phyloP scores from a whole-genome alignment of 176 grass and related monocot genomes.

The Rhynchospora breviuscula region DNA sequence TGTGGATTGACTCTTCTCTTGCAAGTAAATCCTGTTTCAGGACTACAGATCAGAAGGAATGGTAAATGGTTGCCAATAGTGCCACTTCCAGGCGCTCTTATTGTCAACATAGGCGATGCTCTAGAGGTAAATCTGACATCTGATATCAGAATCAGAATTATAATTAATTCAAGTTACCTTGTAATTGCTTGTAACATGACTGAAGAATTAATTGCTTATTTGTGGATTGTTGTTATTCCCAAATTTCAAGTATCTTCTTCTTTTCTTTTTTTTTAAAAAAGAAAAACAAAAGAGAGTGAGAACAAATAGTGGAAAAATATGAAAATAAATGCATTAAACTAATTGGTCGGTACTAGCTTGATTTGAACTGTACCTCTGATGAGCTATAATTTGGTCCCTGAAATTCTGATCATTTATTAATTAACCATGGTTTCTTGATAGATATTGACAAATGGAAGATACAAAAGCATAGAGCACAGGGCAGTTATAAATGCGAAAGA shows the following conservation, averaged over 20 bases:
- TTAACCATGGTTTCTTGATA: background rate
- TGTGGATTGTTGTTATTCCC: no score
- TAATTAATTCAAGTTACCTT: background rate
- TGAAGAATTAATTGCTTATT: background rate
- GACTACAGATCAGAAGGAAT: constrained; percentile 53
- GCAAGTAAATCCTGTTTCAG: constrained; percentile 48
- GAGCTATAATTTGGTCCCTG: background rate
- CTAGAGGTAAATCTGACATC: constrained; percentile 39
- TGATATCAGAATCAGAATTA: background rate
- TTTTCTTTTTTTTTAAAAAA: no score
- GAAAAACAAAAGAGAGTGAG: no score
- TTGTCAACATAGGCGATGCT: constrained; percentile 39
- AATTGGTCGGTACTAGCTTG: no score
- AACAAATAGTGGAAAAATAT: no score
- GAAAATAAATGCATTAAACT: no score
- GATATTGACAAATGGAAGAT: constrained; percentile 21
- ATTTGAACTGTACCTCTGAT: background rate
- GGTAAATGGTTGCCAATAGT: constrained; percentile 42
- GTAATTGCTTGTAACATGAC: background rate
- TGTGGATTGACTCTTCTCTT: constrained; percentile 45
- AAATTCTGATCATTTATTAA: background rate
- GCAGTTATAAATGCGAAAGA: constrained; percentile 3
- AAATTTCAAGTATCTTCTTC: no score
- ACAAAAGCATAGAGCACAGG: constrained; percentile 32
- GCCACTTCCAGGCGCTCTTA: constrained; percentile 27